phyloP scores from a whole-genome alignment of 1,284 basidiomycete genomes.

The Cryptococcus deneoformans region DNA sequence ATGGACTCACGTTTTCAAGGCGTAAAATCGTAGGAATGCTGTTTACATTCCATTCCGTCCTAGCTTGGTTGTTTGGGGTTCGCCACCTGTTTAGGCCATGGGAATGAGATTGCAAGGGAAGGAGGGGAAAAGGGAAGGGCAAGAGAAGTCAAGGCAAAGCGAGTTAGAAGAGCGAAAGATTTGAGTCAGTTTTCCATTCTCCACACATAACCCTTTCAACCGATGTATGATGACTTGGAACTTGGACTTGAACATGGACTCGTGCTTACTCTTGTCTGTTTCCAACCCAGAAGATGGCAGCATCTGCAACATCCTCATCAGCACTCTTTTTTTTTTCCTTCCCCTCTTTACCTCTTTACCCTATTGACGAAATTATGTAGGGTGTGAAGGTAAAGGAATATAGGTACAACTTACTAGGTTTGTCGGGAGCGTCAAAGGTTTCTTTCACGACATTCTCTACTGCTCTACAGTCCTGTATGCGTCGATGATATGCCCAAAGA shows the following conservation, averaged over 20 bases:
- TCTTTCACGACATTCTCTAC: constrained; percentile 63
- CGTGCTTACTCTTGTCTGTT: constrained; percentile 61
- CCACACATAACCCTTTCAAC: too few relatives aligned
- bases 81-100: constrained; percentile 23
- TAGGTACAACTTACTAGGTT: constrained; percentile 50
- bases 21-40: constrained; percentile 71
- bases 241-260: too few relatives aligned
- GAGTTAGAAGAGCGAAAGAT: too few relatives aligned
- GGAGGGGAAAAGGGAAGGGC: too few relatives aligned
- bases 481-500: neutral
- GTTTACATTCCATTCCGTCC: constrained; percentile 62
- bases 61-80: constrained; percentile 57
- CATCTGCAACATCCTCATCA: constrained; percentile 41
- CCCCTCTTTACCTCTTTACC: too few relatives aligned
- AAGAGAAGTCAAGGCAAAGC: too few relatives aligned
- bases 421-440: constrained; percentile 57
- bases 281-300: constrained; percentile 70
- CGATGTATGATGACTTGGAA: too few relatives aligned
- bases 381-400: too few relatives aligned
- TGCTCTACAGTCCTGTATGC: constrained; percentile 64
- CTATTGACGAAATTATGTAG: too few relatives aligned
- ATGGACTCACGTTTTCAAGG: constrained; percentile 60
- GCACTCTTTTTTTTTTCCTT: too few relatives aligned
- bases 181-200: too few relatives aligned
- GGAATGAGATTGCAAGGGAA: neutral